phyloP scores from a whole-genome alignment of 78 protist genomes.

The Anaeramoeba flamelloides region DNA sequence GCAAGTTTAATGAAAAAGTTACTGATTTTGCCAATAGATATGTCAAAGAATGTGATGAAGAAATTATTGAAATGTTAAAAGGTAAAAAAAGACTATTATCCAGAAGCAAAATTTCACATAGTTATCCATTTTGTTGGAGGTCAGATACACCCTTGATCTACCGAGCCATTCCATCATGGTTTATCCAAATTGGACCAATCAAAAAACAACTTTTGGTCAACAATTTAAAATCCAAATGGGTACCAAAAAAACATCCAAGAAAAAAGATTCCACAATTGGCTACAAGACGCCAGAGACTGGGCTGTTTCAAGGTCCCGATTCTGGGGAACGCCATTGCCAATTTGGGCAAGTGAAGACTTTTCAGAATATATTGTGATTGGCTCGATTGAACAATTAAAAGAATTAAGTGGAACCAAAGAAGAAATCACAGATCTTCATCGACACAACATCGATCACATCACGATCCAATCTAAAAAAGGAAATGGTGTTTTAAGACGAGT shows the following conservation, averaged over 20 bases:
- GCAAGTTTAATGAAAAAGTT: constrained; percentile 78
- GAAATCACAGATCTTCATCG: constrained; percentile 55
- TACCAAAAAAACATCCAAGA: constrained; percentile 37
- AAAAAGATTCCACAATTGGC: constrained; percentile 87
- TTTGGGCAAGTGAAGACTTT: constrained; percentile 85
- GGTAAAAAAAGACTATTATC: constrained; percentile 34
- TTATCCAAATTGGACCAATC: constrained; percentile 58
- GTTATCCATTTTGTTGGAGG: constrained; percentile 98
- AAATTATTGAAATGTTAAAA: constrained; percentile 54
- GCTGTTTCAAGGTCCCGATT: constrained; percentile 86
- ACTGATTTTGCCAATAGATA: constrained; percentile 72
- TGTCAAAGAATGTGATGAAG: constrained; percentile 83
- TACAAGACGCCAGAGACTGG: constrained; percentile 82
- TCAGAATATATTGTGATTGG: constrained; percentile 52
- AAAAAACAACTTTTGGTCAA: constrained; percentile 51
- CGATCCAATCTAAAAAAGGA: too few relatives aligned
- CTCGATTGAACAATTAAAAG: constrained; percentile 64
- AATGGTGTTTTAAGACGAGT: constrained; percentile 61
- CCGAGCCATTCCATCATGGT: constrained; percentile 87
- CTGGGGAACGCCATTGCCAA: constrained; percentile 99
- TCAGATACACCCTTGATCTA: constrained; percentile 91
- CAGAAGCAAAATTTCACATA: constrained; percentile 50
- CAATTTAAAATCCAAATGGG: constrained; percentile 72
- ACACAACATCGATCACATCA: constrained; percentile 67
- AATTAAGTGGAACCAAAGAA: constrained; percentile 50